A percentile compares a stretch with the other conserved stretches of the same genome.
These are phyloP conservation scores for Fraxinus latifolia DNA, from an alignment of 305 asterid genomes.

Conservation along the genomic window DNA sequence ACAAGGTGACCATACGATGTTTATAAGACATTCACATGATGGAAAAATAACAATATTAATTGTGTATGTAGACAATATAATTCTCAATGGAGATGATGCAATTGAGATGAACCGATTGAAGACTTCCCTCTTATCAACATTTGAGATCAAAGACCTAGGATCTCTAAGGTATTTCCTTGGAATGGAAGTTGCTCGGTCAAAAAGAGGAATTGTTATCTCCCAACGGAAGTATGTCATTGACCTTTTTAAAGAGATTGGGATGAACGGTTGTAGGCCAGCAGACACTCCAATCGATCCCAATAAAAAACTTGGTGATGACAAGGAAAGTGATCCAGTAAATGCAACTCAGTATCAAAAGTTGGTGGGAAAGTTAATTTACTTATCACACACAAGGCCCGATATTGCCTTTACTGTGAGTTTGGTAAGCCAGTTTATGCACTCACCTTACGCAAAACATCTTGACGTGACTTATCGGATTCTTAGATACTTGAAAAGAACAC, in stretches of 20 bases:
- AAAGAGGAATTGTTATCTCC: neutral
- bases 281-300: neutral
- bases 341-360: neutral
- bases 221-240: too few species aligned
- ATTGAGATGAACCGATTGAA: neutral
- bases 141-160: neutral
- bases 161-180: neutral
- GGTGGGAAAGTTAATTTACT: neutral
- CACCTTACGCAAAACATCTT: neutral
- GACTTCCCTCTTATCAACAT: neutral
- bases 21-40: neutral
- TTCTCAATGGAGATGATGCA: neutral
- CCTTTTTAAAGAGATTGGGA: neutral
- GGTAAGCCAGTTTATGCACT: neutral
- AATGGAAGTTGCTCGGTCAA: neutral
- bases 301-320: neutral
- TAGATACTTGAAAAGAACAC: neutral
- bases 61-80: neutral
- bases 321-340: neutral
- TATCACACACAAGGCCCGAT: neutral
- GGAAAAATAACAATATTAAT: neutral
- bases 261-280: neutral
- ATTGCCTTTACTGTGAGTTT: neutral
- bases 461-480: neutral
- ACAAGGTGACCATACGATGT: neutral